phyloP scores from a whole-genome alignment of 108 stramenopile genomes.

The Schizochytrium sp. region DNA sequence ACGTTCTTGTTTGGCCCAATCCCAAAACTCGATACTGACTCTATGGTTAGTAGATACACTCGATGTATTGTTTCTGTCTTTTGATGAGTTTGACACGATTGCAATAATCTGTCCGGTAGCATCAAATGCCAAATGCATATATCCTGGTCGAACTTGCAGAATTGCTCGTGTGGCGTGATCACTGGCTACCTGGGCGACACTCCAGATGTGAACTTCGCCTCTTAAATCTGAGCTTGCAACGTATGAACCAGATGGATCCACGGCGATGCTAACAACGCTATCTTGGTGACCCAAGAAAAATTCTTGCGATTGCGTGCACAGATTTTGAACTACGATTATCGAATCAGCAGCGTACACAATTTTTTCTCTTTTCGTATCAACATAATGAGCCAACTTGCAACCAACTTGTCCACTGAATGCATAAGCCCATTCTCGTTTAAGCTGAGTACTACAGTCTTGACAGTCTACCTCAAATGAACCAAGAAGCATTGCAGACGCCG shows the following conservation, averaged over 20 bases:
- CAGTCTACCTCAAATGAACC: too few relatives aligned
- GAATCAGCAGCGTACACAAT: conserved; percentile 21
- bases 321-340: neutral
- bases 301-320: neutral
- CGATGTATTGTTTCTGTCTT: neutral
- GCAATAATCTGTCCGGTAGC: conserved; percentile 3
- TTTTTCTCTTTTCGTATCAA: neutral
- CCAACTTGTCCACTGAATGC: neutral
- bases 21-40: conserved; percentile 24
- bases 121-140: neutral
- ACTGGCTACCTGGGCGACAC: neutral
- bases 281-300: neutral
- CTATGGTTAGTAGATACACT: neutral
- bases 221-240: neutral
- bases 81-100: neutral
- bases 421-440: neutral
- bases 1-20: neutral
- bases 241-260: neutral
- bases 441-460: neutral
- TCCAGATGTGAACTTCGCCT: conserved; percentile 35
- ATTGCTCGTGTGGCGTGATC: neutral
- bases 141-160: conserved; percentile 27
- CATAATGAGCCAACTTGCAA: neutral
- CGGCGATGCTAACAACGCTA: neutral
- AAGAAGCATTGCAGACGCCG: too few relatives aligned